Evolutionary conservation across 306 rosid genomes (phyloP).

Genomic region (Cucumis cinereus): DNA sequence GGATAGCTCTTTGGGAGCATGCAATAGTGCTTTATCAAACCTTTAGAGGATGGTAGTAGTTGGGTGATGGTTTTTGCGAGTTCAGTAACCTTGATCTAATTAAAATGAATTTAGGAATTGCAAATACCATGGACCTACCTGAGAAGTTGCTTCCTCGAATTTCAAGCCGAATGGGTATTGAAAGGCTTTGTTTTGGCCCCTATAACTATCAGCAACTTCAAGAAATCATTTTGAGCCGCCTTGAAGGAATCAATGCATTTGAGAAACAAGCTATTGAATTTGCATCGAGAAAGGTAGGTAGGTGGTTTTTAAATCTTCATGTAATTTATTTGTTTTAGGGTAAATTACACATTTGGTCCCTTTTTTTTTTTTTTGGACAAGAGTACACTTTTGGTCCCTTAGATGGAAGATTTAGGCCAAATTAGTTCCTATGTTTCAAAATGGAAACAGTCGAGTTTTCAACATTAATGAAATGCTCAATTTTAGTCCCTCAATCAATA

Average conservation of each 20-base stretch:
- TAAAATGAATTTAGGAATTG: conserved; percentile 53
- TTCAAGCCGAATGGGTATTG: conserved; percentile 96
- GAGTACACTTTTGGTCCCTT: no score
- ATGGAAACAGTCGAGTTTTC: no score
- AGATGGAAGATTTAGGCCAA: no score
- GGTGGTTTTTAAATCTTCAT: conserved; percentile 10
- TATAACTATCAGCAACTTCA: conserved; percentile 88
- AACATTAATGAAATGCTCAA: no score
- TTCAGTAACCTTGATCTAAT: not conserved
- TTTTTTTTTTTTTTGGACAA: no score
- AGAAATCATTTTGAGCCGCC: conserved; percentile 80
- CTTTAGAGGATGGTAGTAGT: not conserved
- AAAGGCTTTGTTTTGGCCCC: conserved; percentile 94
- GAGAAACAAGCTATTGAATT: conserved; percentile 77
- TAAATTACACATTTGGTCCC: no score
- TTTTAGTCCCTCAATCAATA: no score
- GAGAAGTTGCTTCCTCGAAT: conserved; percentile 98
- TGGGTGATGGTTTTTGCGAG: not conserved
- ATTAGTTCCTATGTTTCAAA: no score
- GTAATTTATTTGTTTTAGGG: not conserved
- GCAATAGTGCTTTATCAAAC: not conserved
- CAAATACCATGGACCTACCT: conserved; percentile 97
- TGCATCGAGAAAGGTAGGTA: conserved; percentile 86
- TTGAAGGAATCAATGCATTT: conserved; percentile 75
- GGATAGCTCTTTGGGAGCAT: not conserved